phyloP scores from a whole-genome alignment of 2,329 filamentous ascomycete species.

The Colletotrichum sp. region DNA sequence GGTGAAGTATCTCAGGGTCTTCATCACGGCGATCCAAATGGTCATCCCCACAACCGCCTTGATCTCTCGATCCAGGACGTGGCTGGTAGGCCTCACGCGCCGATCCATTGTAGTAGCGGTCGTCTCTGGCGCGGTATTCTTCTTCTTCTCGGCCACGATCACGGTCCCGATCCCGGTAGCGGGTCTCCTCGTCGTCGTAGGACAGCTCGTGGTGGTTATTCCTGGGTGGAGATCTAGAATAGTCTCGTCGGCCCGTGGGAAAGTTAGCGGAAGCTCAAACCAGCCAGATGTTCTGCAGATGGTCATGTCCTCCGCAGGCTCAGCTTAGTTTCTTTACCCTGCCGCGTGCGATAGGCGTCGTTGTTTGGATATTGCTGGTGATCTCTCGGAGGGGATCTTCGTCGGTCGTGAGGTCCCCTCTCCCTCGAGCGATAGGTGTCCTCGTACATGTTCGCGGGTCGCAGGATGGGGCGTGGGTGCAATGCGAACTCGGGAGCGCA shows the following conservation, averaged over 20 bases:
- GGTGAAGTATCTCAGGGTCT: slow-evolving; percentile 39
- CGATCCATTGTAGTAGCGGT: slow-evolving; percentile 26
- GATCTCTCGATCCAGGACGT: slow-evolving; percentile 26
- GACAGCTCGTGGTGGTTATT: slow-evolving; percentile 32
- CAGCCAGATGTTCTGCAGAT: slow-evolving; percentile 24
- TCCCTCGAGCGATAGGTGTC: slow-evolving; percentile 9
- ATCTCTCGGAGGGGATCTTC: slow-evolving; percentile 22
- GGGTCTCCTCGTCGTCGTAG: slow-evolving; percentile 35
- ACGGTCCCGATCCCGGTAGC: slow-evolving; percentile 26
- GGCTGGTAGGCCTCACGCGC: slow-evolving; percentile 24
- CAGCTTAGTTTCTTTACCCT: slow-evolving; percentile 47
- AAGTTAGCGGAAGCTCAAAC: slow-evolving; percentile 49
- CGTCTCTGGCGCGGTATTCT: slow-evolving; percentile 11
- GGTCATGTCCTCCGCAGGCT: slow-evolving; percentile 24
- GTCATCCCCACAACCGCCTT: slow-evolving; percentile 31
- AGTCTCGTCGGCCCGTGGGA: slow-evolving; percentile 46
- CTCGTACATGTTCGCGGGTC: slow-evolving; percentile 18
- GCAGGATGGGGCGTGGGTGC: not conserved
- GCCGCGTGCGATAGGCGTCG: slow-evolving; percentile 52
- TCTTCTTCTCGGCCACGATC: not conserved
- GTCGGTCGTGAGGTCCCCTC: slow-evolving; percentile 22
- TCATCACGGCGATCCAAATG: slow-evolving; percentile 30
- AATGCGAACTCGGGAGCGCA: not conserved
- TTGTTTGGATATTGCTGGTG: slow-evolving; percentile 29
- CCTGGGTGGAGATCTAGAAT: slow-evolving; percentile 48